Percentiles rank a stretch among this genome's conserved stretches.
Conservation (phyloP, 2,329 filamentous ascomycete genomes). For the Phoma herbarum region DNA sequence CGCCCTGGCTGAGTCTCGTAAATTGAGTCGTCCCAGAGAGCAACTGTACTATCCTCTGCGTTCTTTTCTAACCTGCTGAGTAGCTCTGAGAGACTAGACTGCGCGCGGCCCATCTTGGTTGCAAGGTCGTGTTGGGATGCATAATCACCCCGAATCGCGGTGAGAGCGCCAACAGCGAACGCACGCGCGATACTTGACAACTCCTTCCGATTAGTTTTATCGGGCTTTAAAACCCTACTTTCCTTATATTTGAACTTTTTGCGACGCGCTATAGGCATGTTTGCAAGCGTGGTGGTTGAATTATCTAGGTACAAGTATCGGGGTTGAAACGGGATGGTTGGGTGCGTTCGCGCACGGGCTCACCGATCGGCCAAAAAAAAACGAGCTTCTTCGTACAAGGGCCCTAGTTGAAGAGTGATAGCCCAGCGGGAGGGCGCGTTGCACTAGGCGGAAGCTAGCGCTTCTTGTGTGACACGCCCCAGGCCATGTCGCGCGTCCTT, state of each 20-base stretch:
- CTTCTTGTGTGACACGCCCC: too few relatives aligned
- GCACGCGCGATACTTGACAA: neutral
- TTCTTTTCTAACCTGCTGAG: neutral
- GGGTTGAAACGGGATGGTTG: neutral
- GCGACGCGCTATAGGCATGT: neutral
- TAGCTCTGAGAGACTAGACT: neutral
- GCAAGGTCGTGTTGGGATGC: neutral
- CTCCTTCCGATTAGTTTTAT: neutral
- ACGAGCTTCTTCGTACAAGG: neutral
- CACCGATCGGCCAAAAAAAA: neutral
- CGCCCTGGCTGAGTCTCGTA: neutral
- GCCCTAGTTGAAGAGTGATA: too few relatives aligned
- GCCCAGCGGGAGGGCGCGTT: too few relatives aligned
- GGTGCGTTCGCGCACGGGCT: neutral
- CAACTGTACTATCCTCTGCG: neutral
- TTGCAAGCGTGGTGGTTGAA: neutral
- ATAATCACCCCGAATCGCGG: neutral
- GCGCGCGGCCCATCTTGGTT: neutral
- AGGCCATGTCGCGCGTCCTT: too few relatives aligned
- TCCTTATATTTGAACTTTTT: constrained; percentile 3
- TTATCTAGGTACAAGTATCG: neutral
- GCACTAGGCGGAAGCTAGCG: too few relatives aligned
- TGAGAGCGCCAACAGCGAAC: neutral
- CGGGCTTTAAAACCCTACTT: neutral
- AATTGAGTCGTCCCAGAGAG: neutral